phyloP scores from a whole-genome alignment of 2,329 filamentous ascomycete species.

The Clonostachys chloroleuca region DNA sequence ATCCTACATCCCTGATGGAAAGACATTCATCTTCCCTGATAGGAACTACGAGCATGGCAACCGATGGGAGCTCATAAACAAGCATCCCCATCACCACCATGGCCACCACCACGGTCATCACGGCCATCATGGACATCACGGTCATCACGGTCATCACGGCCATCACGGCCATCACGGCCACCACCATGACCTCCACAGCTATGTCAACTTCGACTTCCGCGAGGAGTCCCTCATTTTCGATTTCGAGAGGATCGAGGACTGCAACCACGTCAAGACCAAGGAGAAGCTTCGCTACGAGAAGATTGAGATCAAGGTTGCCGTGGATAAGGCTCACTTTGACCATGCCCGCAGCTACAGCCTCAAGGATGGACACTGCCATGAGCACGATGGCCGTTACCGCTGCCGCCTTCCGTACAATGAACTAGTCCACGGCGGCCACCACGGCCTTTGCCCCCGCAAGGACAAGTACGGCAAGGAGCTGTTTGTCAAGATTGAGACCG shows the following conservation, averaged over 20 bases:
- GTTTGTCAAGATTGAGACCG: conserved; percentile 1
- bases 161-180: not conserved
- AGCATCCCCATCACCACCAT: not conserved
- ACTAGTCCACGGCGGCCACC: not conserved
- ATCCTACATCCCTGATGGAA: conserved; percentile 1
- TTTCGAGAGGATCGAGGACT: conserved; percentile 2
- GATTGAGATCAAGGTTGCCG: conserved; percentile 2
- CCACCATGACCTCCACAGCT: conserved; percentile 1
- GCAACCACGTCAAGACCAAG: not conserved
- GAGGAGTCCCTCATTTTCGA: conserved; percentile 5
- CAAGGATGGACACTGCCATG: not conserved
- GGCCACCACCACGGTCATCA: not conserved
- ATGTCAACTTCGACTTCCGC: conserved; percentile 4
- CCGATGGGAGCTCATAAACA: not conserved
- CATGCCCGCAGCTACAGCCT: conserved; percentile 1
- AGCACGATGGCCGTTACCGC: conserved; percentile 1
- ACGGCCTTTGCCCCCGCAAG: not conserved
- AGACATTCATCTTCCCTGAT: conserved; percentile 4
- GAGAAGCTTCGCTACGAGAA: conserved; percentile 3
- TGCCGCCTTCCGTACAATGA: conserved; percentile 2
- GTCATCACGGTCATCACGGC: not conserved
- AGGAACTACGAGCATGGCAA: not conserved
- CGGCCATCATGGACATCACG: not conserved
- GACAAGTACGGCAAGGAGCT: not conserved
- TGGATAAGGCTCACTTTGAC: conserved; percentile 1